Conservation (phyloP, 2,329 filamentous ascomycete species). For the Trichoderma hamatum region DNA sequence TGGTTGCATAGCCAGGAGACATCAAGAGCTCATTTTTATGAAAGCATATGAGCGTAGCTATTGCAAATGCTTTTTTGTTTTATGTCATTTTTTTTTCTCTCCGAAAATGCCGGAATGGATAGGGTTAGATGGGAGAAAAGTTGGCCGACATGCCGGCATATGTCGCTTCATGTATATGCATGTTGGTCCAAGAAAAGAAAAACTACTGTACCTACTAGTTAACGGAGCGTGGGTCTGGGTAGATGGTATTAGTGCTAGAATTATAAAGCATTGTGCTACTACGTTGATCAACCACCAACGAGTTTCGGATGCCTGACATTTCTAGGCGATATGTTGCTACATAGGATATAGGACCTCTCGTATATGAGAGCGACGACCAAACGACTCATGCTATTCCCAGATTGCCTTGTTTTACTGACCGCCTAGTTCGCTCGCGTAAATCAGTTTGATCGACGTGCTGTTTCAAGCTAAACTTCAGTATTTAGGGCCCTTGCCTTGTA, state of each 20-base stretch:
- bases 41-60: not conserved
- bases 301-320: not conserved
- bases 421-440: not conserved
- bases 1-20: not conserved
- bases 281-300: not conserved
- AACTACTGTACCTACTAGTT: not conserved
- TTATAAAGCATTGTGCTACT: not conserved
- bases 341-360: not conserved
- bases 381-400: not conserved
- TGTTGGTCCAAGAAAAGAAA: not conserved
- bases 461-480: not conserved
- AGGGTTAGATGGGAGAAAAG: not conserved
- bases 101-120: not conserved
- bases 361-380: not conserved
- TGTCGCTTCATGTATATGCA: not conserved
- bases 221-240: not conserved
- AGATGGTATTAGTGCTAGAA: not conserved
- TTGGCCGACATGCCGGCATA: not conserved
- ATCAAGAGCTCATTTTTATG: not conserved
- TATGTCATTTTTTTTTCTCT: not conserved
- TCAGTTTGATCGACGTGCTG: not conserved
- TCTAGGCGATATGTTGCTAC: not conserved
- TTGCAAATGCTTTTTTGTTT: not conserved
- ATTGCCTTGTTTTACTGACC: not conserved
- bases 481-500: not conserved